A percentile compares a stretch with the other conserved stretches of the same genome.
Evolutionary conservation across 2,329 filamentous ascomycete species (phyloP).

Genomic region (Nakataea oryzae): DNA sequence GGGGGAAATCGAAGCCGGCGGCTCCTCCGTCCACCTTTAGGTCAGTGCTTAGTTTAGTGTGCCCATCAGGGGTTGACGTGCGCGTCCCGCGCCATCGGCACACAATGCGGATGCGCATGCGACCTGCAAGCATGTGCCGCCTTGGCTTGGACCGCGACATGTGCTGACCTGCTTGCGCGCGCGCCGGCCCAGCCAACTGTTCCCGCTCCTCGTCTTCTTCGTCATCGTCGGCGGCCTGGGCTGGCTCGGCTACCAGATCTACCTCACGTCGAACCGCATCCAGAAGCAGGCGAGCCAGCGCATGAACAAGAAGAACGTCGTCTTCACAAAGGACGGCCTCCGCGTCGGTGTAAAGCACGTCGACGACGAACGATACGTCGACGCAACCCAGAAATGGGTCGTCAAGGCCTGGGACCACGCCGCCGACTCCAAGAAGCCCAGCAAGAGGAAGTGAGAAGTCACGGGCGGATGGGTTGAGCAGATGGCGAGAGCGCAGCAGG

Average conservation of each 20-base stretch:
- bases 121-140: too few species aligned
- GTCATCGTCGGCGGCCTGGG: constrained; percentile 43
- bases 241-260: constrained; percentile 65
- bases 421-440: constrained; percentile 22
- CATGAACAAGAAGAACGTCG: constrained; percentile 67
- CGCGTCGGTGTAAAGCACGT: constrained; percentile 62
- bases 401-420: constrained; percentile 53
- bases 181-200: constrained; percentile 36
- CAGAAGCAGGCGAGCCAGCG: constrained; percentile 53
- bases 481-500: not conserved
- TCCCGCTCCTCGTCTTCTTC: constrained; percentile 59
- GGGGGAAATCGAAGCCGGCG: constrained; percentile 18
- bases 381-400: constrained; percentile 59
- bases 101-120: not conserved
- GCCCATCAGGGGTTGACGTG: too few species aligned
- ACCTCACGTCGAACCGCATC: constrained; percentile 56
- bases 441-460: constrained; percentile 4
- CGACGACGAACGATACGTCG: constrained; percentile 60
- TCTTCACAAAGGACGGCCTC: constrained; percentile 65
- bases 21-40: constrained; percentile 19
- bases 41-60: too few species aligned
- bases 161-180: not conserved
- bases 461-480: not conserved
- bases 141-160: too few species aligned
- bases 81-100: too few species aligned